Conservation (phyloP, 345 rosid species). For the Mangifera indica region DNA sequence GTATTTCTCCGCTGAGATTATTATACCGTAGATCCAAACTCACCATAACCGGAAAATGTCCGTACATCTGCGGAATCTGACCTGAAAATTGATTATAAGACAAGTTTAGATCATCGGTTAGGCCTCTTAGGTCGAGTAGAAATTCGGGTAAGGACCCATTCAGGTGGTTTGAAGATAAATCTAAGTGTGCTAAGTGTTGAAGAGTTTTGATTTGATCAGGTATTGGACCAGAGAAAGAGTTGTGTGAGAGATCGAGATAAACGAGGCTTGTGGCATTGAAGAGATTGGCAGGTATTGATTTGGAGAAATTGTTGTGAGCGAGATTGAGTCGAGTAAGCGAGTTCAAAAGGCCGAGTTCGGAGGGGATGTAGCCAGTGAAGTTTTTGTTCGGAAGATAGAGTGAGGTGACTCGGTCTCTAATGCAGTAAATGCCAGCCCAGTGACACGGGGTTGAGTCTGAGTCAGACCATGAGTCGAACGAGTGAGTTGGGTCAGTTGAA, state of each 20-base stretch:
- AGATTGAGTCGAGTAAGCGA: slow-evolving; percentile 60
- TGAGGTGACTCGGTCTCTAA: slow-evolving; percentile 57
- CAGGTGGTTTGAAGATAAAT: slow-evolving; percentile 67
- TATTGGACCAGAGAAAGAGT: slow-evolving; percentile 64
- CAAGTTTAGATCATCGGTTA: slow-evolving; percentile 71
- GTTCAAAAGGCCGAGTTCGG: slow-evolving; percentile 76
- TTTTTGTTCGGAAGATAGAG: slow-evolving; percentile 51
- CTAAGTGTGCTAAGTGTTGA: slow-evolving; percentile 53
- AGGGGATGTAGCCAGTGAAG: slow-evolving; percentile 79
- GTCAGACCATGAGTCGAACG: slow-evolving; percentile 65
- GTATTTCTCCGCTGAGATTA: slow-evolving; percentile 81
- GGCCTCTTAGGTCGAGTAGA: slow-evolving; percentile 53
- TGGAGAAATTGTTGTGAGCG: slow-evolving; percentile 63
- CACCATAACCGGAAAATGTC: slow-evolving; percentile 63
- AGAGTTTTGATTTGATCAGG: slow-evolving; percentile 52
- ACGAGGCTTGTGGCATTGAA: slow-evolving; percentile 51
- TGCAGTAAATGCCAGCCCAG: slow-evolving; percentile 75
- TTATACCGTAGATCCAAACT: slow-evolving; percentile 85
- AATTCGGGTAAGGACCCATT: slow-evolving; percentile 72
- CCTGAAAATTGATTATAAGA: slow-evolving; percentile 72
- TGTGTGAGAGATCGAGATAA: slow-evolving; percentile 67
- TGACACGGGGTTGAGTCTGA: slow-evolving; percentile 75
- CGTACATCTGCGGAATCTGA: slow-evolving; percentile 68
- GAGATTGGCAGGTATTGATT: slow-evolving; percentile 56
- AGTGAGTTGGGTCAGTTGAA: slow-evolving; percentile 56